Conservation (phyloP, 2,329 filamentous ascomycete species). For the Ceratocystis destructans region DNA sequence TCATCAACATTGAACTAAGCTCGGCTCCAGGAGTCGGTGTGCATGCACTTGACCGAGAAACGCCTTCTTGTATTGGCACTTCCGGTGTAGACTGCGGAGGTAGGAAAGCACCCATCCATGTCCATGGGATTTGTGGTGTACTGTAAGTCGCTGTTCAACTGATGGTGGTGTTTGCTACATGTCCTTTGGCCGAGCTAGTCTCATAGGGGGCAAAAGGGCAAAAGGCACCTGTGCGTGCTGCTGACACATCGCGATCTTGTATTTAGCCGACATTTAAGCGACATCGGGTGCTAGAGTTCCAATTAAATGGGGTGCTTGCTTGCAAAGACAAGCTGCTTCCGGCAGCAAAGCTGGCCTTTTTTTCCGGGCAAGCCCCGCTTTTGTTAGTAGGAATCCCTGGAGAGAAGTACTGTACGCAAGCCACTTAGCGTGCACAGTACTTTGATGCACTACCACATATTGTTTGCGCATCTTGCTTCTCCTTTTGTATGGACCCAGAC, state of each 20-base stretch:
- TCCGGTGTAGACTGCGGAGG: background rate
- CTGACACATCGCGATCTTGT: background rate
- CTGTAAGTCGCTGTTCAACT: background rate
- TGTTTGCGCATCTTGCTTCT: background rate
- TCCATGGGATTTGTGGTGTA: too few species aligned
- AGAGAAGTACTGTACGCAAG: background rate
- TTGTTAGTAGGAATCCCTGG: background rate
- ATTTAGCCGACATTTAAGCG: background rate
- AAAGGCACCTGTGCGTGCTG: background rate
- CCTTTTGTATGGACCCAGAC: background rate
- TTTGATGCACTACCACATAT: background rate
- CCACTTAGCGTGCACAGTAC: slow-evolving; percentile 2
- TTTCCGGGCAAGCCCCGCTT: background rate
- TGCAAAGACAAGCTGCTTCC: background rate
- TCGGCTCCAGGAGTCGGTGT: background rate
- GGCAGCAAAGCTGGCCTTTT: slow-evolving; percentile 7
- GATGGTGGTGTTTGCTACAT: background rate
- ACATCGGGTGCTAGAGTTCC: background rate
- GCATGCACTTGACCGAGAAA: background rate
- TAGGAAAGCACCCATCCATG: too few species aligned
- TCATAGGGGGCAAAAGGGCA: background rate
- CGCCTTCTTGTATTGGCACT: background rate
- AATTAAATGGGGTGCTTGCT: background rate
- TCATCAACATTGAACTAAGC: background rate
- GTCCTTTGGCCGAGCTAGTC: background rate